Evolutionary conservation across 2,329 filamentous ascomycete species (phyloP).

Genomic region (Fusarium denticulatum): DNA sequence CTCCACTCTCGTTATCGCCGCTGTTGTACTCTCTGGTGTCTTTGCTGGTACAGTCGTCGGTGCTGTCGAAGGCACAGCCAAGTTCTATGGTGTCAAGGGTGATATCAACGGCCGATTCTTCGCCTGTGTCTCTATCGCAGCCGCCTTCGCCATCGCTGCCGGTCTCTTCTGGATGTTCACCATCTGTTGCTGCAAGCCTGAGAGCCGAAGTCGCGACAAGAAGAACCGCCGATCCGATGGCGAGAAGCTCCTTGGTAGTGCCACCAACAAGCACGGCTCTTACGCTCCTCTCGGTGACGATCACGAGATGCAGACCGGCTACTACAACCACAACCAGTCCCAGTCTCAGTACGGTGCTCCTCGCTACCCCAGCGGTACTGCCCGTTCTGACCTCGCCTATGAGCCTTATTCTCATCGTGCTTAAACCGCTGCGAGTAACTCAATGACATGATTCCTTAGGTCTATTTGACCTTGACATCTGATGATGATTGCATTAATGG

Average conservation of each 20-base stretch:
- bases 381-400: constrained; percentile 65
- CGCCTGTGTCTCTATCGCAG: constrained; percentile 79
- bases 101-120: constrained; percentile 76
- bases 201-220: constrained; percentile 48
- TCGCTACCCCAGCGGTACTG: constrained; percentile 53
- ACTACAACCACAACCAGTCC: constrained; percentile 51
- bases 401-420: constrained; percentile 70
- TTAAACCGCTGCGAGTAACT: constrained; percentile 47
- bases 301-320: constrained; percentile 50
- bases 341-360: constrained; percentile 49
- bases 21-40: constrained; percentile 78
- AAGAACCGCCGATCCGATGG: constrained; percentile 50
- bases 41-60: constrained; percentile 76
- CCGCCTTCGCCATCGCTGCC: constrained; percentile 78
- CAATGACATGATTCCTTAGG: constrained; percentile 28
- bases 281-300: constrained; percentile 51
- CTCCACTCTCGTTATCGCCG: constrained; percentile 63
- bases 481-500: constrained; percentile 43
- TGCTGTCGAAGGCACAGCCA: constrained; percentile 60
- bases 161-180: constrained; percentile 92
- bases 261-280: constrained; percentile 45
- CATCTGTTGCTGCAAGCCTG: constrained; percentile 78
- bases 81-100: constrained; percentile 76
- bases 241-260: constrained; percentile 63
- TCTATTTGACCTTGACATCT: constrained; percentile 31